Evolutionary conservation across 345 rosid species (phyloP).

Genomic region (Acer saccharum): DNA sequence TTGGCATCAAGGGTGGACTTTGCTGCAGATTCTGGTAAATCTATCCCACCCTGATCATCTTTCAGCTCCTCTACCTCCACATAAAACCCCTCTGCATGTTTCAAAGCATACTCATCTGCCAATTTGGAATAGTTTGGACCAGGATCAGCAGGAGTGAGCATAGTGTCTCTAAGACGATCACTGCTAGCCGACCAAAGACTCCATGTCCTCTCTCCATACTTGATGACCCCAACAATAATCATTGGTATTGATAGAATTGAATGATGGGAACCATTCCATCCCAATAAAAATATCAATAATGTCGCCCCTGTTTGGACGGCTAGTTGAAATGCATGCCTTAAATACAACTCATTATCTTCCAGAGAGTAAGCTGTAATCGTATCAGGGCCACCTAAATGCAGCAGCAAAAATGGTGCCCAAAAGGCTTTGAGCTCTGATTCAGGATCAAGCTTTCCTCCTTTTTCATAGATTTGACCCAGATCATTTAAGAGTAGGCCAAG

Average conservation of each 20-base stretch:
- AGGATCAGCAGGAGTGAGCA: slow-evolving; percentile 15
- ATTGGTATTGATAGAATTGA: slow-evolving; percentile 24
- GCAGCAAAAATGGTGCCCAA: slow-evolving; percentile 20
- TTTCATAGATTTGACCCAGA: neutral
- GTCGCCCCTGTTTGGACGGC: neutral
- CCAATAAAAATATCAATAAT: neutral
- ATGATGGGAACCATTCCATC: slow-evolving; percentile 10
- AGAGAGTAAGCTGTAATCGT: slow-evolving; percentile 23
- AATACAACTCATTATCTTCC: slow-evolving; percentile 22
- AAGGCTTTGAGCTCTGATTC: slow-evolving; percentile 6
- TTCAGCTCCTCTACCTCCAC: slow-evolving; percentile 2
- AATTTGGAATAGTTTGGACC: slow-evolving; percentile 17
- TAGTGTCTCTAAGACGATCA: slow-evolving; percentile 17
- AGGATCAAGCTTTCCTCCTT: neutral
- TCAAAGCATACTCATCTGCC: slow-evolving; percentile 11
- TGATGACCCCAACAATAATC: slow-evolving; percentile 24
- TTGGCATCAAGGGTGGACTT: neutral
- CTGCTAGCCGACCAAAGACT: slow-evolving; percentile 26
- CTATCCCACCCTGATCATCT: neutral
- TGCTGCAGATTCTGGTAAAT: neutral
- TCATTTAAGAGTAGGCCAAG: slow-evolving; percentile 13
- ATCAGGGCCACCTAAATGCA: slow-evolving; percentile 19
- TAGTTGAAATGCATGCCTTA: neutral
- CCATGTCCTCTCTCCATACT: slow-evolving; percentile 23
- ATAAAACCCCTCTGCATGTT: neutral